These are phyloP conservation scores for Boletus austroedulis DNA, from an alignment of 1,284 basidiomycete species.

Conservation along the genomic window DNA sequence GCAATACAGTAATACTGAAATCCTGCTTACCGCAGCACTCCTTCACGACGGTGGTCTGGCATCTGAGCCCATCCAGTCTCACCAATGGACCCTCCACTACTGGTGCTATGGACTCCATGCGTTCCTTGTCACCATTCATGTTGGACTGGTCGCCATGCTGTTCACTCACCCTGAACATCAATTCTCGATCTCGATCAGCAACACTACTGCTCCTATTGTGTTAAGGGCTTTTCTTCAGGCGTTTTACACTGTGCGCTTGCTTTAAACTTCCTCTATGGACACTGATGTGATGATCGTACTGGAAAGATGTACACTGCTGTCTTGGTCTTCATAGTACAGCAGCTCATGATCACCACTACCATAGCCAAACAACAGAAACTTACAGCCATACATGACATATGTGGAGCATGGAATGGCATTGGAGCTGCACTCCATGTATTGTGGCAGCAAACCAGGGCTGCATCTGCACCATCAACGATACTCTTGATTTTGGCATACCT, in stretches of 20 bases:
- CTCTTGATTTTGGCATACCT: conserved; percentile 8
- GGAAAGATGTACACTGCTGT: conserved; percentile 14
- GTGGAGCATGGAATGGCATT: conserved; percentile 20
- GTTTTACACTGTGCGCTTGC: conserved; percentile 5
- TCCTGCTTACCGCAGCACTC: neutral
- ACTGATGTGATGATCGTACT: neutral
- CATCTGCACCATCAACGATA: neutral
- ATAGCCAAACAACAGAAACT: conserved; percentile 12
- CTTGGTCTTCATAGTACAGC: conserved; percentile 13
- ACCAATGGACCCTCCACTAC: neutral
- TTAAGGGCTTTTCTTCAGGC: conserved; percentile 5
- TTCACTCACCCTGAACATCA: conserved; percentile 9
- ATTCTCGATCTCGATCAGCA: neutral
- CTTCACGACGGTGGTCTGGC: neutral
- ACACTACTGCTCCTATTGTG: neutral
- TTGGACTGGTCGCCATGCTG: neutral
- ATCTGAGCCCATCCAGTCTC: fast-evolving
- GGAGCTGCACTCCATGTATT: conserved; percentile 13
- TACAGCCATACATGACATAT: conserved; percentile 18
- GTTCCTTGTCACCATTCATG: conserved; percentile 1
- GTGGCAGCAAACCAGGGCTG: conserved; percentile 18
- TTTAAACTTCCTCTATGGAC: neutral
- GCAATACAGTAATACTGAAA: neutral
- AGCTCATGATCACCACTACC: neutral
- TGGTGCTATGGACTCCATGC: conserved; percentile 9